Base-by-base conservation (phyloP, 1,139 yeast genomes). In the Yamadazyma atlantica region DNA sequence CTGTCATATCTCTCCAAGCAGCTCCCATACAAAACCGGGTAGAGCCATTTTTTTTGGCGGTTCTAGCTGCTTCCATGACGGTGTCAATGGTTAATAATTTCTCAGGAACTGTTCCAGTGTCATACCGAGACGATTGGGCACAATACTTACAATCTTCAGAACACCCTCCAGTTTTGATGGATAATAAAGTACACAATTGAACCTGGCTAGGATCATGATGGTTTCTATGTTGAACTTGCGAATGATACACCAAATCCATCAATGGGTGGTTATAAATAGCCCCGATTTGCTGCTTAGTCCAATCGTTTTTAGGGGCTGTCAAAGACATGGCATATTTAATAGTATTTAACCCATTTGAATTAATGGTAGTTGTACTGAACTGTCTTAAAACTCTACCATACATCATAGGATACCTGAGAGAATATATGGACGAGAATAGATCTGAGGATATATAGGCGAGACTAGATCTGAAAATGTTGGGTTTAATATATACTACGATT, bases 21-120 rank as follows among this genome's bases (percentile, higher is more conserved):
- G 92, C 88, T 32, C 94, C 95, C 82, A 85, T 79, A 55, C 95
- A 85, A 53, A 85, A 85, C 43, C 95, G 67, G 0, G 94, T 85
- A 0, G 85, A 76, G 0, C 92, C 92, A 46, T 83, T 83, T 4
- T 54, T 64, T 50, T 82, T 81, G 4, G 94, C 92, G 37, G 71
- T 72, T 34, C 61, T 62, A 0, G 94, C 94, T 32, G 79, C 82
- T 35, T 64, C 70, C 53, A 82, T 62, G 1, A 85, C 92, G 19
- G 71, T 70, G 2, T 82, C 89, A 11, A 83, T 56, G 18, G 69
- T 63, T 16, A 83, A 71, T 61, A 84, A 62, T 52, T 79, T 80
- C 42, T 80, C 84, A 2, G 92, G 89, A 48, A 80, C 67, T 15
- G 82, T 63, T 2, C 87, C 90, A 4, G 94, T 84, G 39, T 75